phyloP scores from a whole-genome alignment of 257 asterid species.

The Ocimum tenuiflorum region DNA sequence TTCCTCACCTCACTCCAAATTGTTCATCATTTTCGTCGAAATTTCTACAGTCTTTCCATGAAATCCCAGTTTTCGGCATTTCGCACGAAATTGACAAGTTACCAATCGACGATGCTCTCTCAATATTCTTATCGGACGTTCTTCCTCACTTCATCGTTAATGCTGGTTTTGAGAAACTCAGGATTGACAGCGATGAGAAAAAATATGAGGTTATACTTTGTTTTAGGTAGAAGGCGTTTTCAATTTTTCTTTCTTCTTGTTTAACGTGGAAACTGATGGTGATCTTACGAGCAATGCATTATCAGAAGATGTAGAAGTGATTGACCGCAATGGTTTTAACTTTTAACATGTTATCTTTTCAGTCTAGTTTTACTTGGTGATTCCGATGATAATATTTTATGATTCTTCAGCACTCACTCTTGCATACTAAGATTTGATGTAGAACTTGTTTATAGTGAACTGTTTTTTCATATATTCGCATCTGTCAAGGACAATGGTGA shows the following conservation, averaged over 20 bases:
- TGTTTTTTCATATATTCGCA: conserved; percentile 1
- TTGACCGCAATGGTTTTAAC: background rate
- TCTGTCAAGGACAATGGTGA: background rate
- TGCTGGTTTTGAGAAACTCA: conserved; percentile 19
- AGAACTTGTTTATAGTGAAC: conserved; percentile 3
- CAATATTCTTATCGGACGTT: conserved; percentile 59
- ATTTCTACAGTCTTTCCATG: conserved; percentile 33
- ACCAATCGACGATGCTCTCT: conserved; percentile 60
- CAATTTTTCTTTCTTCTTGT: background rate
- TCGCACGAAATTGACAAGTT: conserved; percentile 39
- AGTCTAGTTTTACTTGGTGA: conserved; percentile 14
- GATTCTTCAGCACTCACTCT: background rate
- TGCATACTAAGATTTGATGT: conserved; percentile 14
- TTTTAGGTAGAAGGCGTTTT: background rate
- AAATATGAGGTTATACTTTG: conserved; percentile 15
- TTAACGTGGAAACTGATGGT: conserved; percentile 13
- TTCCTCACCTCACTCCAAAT: conserved; percentile 40
- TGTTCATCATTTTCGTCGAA: conserved; percentile 16
- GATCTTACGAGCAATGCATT: conserved; percentile 11
- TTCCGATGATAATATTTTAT: background rate
- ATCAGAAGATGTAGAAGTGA: background rate
- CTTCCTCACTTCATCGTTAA: conserved; percentile 50
- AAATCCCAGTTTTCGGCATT: conserved; percentile 31
- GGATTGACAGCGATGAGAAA: conserved; percentile 15
- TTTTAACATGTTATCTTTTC: background rate